Conservation (phyloP, 768 basidiomycete genomes). For the Megacollybia marginata region DNA sequence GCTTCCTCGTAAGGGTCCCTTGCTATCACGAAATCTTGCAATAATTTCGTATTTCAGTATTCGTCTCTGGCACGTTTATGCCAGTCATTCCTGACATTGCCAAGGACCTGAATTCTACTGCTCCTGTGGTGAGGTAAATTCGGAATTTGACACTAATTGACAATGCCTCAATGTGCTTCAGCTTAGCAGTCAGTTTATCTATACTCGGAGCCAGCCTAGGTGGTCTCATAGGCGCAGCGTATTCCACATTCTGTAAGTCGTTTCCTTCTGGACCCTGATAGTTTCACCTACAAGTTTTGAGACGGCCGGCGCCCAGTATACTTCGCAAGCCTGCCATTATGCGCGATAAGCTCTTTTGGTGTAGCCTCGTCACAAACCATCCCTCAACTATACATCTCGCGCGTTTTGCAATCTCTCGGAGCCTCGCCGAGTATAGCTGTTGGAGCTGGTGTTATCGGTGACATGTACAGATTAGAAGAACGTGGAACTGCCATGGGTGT, state of each 20-base stretch:
- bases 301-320: slow-evolving; percentile 60
- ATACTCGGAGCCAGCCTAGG: slow-evolving; percentile 38
- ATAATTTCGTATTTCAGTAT: neutral
- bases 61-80: neutral
- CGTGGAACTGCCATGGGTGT: slow-evolving; percentile 53
- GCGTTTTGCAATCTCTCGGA: slow-evolving; percentile 62
- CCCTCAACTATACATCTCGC: slow-evolving; percentile 45
- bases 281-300: slow-evolving; percentile 34
- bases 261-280: slow-evolving; percentile 28
- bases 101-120: neutral
- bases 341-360: slow-evolving; percentile 52
- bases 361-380: slow-evolving; percentile 41
- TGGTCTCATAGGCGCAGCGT: slow-evolving; percentile 44
- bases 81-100: neutral
- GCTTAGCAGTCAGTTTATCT: slow-evolving; percentile 45
- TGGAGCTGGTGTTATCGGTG: slow-evolving; percentile 55
- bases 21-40: neutral
- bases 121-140: neutral
- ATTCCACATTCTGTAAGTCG: slow-evolving; percentile 49
- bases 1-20: neutral
- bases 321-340: slow-evolving; percentile 49
- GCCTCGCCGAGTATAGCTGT: slow-evolving; percentile 46
- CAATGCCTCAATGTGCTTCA: slow-evolving; percentile 5
- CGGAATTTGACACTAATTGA: neutral
- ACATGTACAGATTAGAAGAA: slow-evolving; percentile 61